These are phyloP conservation scores for Annona cherimola DNA, from an alignment of 164 flowering plant genomes.

Conservation along the genomic window DNA sequence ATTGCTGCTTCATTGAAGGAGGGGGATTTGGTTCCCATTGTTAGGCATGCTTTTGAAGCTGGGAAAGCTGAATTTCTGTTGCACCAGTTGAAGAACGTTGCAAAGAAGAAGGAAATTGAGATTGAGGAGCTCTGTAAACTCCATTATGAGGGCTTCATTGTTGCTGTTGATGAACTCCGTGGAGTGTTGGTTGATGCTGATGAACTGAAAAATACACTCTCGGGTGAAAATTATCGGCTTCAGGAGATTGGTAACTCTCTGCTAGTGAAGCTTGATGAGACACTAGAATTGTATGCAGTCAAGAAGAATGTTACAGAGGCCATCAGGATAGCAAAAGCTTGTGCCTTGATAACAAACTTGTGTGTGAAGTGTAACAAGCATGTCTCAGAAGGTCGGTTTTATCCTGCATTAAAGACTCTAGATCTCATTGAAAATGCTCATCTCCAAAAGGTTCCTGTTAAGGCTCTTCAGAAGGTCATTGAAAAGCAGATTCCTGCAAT, in stretches of 20 bases:
- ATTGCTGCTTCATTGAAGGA: conserved; percentile 64
- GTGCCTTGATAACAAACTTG: conserved; percentile 57
- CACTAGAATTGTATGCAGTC: conserved; percentile 60
- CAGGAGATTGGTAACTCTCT: conserved; percentile 75
- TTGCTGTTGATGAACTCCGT: conserved; percentile 90
- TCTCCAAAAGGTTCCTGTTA: conserved; percentile 51
- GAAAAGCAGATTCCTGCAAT: conserved; percentile 58
- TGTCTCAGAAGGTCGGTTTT: conserved; percentile 63
- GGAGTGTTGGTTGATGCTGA: conserved; percentile 90
- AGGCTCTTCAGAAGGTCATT: conserved; percentile 41
- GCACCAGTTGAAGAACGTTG: conserved; percentile 63
- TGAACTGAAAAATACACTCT: conserved; percentile 73
- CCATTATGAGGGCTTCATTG: conserved; percentile 87
- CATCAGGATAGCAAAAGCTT: conserved; percentile 53
- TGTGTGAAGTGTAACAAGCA: conserved; percentile 70
- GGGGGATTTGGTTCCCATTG: conserved; percentile 76
- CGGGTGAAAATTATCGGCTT: conserved; percentile 61
- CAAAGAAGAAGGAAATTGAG: conserved; percentile 79
- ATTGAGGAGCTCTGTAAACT: conserved; percentile 91
- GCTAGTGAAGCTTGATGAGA: conserved; percentile 65
- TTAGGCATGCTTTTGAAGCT: conserved; percentile 72
- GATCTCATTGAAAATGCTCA: conserved; percentile 65
- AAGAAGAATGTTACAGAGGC: conserved; percentile 75
- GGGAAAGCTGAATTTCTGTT: conserved; percentile 72
- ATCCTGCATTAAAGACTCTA: conserved; percentile 72